Conservation (phyloP, 257 asterid species). For the Craterostigma plantagineum region DNA sequence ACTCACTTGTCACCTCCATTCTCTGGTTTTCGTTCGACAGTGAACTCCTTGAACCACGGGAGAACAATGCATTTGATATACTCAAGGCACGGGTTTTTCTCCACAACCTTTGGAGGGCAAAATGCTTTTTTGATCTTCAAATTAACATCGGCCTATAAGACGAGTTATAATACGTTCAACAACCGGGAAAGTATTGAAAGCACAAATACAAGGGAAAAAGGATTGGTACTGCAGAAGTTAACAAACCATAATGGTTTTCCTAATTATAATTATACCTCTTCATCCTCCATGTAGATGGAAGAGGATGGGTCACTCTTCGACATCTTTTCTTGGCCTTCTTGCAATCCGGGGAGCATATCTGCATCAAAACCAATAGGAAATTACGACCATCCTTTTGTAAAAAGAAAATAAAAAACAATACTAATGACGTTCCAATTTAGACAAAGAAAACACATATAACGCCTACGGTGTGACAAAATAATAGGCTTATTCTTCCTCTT, state of each 20-base stretch:
- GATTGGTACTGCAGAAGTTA: background rate
- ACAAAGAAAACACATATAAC: too few species aligned
- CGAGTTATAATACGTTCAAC: background rate
- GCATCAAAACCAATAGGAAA: constrained; percentile 25
- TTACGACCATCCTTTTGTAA: background rate
- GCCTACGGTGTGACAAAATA: too few species aligned
- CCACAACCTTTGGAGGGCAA: constrained; percentile 34
- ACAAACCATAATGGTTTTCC: background rate
- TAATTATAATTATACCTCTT: constrained; percentile 37
- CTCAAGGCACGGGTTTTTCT: constrained; percentile 68
- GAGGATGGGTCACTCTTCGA: constrained; percentile 73
- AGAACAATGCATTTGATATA: constrained; percentile 50
- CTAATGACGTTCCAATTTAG: too few species aligned
- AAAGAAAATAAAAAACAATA: background rate
- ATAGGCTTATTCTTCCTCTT: constrained; percentile 68
- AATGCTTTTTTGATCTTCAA: constrained; percentile 58
- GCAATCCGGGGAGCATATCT: too few species aligned
- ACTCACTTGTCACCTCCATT: constrained; percentile 73
- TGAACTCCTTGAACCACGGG: constrained; percentile 73
- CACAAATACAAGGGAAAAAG: background rate
- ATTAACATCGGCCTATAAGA: constrained; percentile 55
- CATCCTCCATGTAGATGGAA: constrained; percentile 79
- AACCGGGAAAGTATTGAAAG: background rate
- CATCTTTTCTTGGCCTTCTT: too few species aligned
- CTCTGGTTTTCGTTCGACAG: constrained; percentile 50